A percentile compares a stretch with the other conserved stretches of the same genome.
phyloP scores from a whole-genome alignment of 1,284 basidiomycete species.

The Ustilago bromivora region DNA sequence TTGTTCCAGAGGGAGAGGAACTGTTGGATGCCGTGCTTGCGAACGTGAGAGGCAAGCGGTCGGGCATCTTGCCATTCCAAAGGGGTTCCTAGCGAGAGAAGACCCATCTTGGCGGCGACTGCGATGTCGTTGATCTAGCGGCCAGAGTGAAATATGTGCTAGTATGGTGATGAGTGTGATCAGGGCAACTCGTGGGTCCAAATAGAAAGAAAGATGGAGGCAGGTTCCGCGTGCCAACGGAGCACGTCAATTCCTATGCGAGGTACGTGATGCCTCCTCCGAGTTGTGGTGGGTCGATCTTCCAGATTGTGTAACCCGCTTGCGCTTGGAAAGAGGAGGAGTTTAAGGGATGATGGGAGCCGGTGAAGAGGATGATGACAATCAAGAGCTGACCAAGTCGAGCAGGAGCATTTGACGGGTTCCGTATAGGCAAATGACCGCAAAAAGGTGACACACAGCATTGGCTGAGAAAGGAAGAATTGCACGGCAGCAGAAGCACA shows the following conservation, averaged over 20 bases:
- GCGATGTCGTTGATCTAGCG: neutral
- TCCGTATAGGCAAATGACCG: slow-evolving; percentile 1
- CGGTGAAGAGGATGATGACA: neutral
- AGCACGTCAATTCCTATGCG: neutral
- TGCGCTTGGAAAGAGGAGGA: neutral
- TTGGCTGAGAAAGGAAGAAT: neutral
- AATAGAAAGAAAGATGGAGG: neutral
- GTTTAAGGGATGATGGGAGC: neutral
- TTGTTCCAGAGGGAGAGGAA: slow-evolving; percentile 92
- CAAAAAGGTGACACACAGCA: neutral
- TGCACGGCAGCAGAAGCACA: slow-evolving; percentile 1
- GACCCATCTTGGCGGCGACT: slow-evolving; percentile 78
- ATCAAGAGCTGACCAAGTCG: neutral
- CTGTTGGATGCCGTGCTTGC: slow-evolving; percentile 92
- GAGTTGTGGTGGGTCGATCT: neutral
- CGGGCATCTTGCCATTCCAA: slow-evolving; percentile 91
- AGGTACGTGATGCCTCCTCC: neutral
- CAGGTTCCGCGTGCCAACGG: slow-evolving; percentile 2
- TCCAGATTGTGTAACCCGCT: neutral
- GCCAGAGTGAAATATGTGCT: neutral
- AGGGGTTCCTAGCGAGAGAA: slow-evolving; percentile 93
- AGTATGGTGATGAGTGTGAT: neutral
- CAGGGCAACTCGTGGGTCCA: neutral
- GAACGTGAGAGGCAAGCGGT: slow-evolving; percentile 82
- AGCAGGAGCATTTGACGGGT: neutral